phyloP scores from a whole-genome alignment of 2,329 filamentous ascomycete species.

The Akanthomyces muscarius region DNA sequence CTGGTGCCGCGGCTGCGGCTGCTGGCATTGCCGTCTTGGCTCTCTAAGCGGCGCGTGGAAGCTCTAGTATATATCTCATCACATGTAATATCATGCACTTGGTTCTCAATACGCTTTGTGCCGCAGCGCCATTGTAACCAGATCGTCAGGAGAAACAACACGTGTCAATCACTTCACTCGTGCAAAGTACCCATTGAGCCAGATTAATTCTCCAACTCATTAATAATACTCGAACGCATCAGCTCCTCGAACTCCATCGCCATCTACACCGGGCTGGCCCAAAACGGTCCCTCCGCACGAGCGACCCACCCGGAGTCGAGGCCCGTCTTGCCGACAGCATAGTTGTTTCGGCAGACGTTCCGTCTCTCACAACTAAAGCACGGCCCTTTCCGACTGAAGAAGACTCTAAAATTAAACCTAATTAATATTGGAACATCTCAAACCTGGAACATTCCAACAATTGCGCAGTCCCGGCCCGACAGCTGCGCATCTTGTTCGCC shows the following conservation, averaged over 20 bases:
- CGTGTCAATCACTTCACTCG: too few relatives aligned
- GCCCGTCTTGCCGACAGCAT: neutral
- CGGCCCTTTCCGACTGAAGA: neutral
- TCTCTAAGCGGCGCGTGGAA: neutral
- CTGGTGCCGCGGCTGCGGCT: neutral
- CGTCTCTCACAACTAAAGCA: neutral
- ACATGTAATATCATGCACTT: neutral
- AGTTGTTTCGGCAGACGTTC: neutral
- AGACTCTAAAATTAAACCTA: too few relatives aligned
- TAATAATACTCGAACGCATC: neutral
- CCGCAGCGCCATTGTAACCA: too few relatives aligned
- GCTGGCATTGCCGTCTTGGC: neutral
- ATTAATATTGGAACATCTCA: neutral
- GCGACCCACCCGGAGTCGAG: neutral
- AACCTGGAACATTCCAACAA: neutral
- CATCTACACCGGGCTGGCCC: neutral
- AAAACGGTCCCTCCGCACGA: constrained; percentile 8
- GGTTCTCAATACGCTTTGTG: too few relatives aligned
- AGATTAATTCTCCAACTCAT: neutral
- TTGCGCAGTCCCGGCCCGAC: neutral
- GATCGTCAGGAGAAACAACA: too few relatives aligned
- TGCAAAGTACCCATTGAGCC: too few relatives aligned
- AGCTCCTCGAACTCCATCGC: neutral
- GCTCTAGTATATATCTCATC: neutral
- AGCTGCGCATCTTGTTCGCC: neutral